Conservation (phyloP, 208 protist species). For the Leishmania turanica region DNA sequence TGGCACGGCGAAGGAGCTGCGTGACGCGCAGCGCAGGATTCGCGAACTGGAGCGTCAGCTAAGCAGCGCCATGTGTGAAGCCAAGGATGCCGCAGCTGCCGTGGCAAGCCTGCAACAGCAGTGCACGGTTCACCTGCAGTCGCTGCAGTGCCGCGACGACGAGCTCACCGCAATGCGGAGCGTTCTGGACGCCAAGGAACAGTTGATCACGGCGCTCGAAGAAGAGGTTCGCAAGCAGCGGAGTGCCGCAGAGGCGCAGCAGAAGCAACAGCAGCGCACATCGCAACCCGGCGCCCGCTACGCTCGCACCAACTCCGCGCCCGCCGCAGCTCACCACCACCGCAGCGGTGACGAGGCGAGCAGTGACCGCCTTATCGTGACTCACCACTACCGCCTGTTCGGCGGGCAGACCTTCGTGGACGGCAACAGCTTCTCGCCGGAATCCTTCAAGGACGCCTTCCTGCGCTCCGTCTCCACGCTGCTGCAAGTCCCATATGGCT, state of each 20-base stretch:
- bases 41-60: conserved; percentile 33
- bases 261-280: not conserved
- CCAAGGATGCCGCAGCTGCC: conserved; percentile 22
- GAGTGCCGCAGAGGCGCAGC: conserved; percentile 2
- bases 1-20: conserved; percentile 37
- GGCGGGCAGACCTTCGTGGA: conserved; percentile 42
- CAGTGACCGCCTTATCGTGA: conserved; percentile 29
- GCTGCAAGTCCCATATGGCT: conserved; percentile 43
- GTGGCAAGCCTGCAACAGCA: conserved; percentile 25
- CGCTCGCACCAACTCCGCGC: conserved; percentile 26
- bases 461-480: conserved; percentile 46
- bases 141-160: conserved; percentile 13
- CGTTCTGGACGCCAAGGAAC: conserved; percentile 25
- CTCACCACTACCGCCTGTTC: conserved; percentile 54
- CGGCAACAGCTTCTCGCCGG: conserved; percentile 24
- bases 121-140: conserved; percentile 4
- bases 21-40: conserved; percentile 26
- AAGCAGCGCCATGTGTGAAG: conserved; percentile 7
- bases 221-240: conserved; percentile 6
- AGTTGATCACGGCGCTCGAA: conserved; percentile 16
- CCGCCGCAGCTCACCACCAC: conserved; percentile 4
- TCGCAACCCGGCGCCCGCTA: not conserved
- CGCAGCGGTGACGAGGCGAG: conserved; percentile 16
- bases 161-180: conserved; percentile 34
- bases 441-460: conserved; percentile 50